A percentile compares a stretch with the other conserved stretches of the same genome.
These are phyloP conservation scores for Xerocomellus intermedius DNA, from an alignment of 768 basidiomycete species.

Conservation along the genomic window DNA sequence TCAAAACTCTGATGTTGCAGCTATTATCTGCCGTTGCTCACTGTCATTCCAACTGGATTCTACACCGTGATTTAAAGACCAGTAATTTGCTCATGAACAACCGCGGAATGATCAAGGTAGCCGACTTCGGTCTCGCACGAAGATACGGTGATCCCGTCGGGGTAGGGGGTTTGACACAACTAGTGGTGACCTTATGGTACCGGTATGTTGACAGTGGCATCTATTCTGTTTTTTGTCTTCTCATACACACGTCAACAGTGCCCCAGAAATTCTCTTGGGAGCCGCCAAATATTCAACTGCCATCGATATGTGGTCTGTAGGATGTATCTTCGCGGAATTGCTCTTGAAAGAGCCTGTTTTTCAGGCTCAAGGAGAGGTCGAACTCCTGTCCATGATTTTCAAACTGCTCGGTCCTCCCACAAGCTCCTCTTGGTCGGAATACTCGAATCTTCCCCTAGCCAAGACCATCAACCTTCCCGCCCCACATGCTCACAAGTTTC, in stretches of 20 bases:
- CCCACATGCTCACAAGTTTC: slow-evolving; percentile 71
- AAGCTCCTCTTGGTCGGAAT: slow-evolving; percentile 82
- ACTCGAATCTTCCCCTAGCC: slow-evolving; percentile 71
- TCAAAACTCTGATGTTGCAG: slow-evolving; percentile 95
- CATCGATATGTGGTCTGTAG: slow-evolving; percentile 98
- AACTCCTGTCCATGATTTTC: slow-evolving; percentile 92
- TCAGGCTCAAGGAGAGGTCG: slow-evolving; percentile 93
- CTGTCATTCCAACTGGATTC: slow-evolving; percentile 96
- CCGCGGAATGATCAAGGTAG: slow-evolving; percentile 96
- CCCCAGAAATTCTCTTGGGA: slow-evolving; percentile 93
- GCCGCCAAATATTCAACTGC: slow-evolving; percentile 93
- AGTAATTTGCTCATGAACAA: slow-evolving; percentile 99
- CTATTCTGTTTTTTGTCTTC: slow-evolving; percentile 9
- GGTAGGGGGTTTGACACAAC: slow-evolving; percentile 94
- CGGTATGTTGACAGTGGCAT: slow-evolving; percentile 53
- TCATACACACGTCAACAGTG: slow-evolving; percentile 44
- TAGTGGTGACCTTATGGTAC: slow-evolving; percentile 99
- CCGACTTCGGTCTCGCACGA: slow-evolving; percentile 95
- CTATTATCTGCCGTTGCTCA: slow-evolving; percentile 89
- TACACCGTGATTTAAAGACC: slow-evolving; percentile 96
- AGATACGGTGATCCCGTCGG: slow-evolving; percentile 96
- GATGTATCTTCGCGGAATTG: slow-evolving; percentile 97
- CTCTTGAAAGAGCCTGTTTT: slow-evolving; percentile 95
- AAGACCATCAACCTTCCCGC: slow-evolving; percentile 77
- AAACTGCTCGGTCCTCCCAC: slow-evolving; percentile 94